A percentile compares a stretch with the other conserved stretches of the same genome.
Conservation (phyloP, 805 yeast species). For the Trichomonascus vanleenenianus region DNA sequence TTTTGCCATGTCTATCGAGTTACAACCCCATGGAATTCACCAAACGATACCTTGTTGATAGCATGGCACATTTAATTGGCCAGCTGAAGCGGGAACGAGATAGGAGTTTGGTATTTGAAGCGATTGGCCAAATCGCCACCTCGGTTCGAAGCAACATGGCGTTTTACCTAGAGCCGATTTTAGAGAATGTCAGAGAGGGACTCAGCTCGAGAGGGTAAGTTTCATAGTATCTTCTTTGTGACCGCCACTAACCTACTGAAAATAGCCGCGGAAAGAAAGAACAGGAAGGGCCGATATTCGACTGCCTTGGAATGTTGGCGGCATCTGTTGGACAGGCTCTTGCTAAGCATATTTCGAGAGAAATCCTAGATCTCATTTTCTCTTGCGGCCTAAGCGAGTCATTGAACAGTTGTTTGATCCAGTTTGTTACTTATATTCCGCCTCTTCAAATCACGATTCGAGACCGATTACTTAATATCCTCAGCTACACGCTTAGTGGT, state of each 20-base stretch:
- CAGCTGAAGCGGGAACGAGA: constrained; percentile 74
- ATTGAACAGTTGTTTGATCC: constrained; percentile 66
- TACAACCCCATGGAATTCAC: constrained; percentile 71
- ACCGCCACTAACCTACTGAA: neutral
- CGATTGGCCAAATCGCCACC: constrained; percentile 78
- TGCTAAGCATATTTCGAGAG: constrained; percentile 79
- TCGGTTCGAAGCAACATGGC: constrained; percentile 77
- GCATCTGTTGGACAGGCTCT: constrained; percentile 88
- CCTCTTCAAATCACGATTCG: constrained; percentile 69
- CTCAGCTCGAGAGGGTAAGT: constrained; percentile 49
- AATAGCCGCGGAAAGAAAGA: constrained; percentile 50
- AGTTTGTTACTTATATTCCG: constrained; percentile 66
- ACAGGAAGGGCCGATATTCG: constrained; percentile 77
- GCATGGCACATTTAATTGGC: constrained; percentile 66
- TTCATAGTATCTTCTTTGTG: neutral
- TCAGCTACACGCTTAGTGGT: constrained; percentile 75
- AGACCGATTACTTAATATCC: constrained; percentile 57
- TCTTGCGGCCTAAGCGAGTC: constrained; percentile 78
- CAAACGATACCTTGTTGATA: constrained; percentile 70
- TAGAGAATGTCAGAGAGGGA: constrained; percentile 77
- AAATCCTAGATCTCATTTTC: constrained; percentile 69
- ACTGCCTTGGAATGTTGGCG: constrained; percentile 81
- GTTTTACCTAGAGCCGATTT: constrained; percentile 79
- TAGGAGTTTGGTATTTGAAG: constrained; percentile 61
- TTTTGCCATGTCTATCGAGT: constrained; percentile 74